These are phyloP conservation scores for Viola odorata DNA, from an alignment of 345 rosid genomes.

Conservation along the genomic window DNA sequence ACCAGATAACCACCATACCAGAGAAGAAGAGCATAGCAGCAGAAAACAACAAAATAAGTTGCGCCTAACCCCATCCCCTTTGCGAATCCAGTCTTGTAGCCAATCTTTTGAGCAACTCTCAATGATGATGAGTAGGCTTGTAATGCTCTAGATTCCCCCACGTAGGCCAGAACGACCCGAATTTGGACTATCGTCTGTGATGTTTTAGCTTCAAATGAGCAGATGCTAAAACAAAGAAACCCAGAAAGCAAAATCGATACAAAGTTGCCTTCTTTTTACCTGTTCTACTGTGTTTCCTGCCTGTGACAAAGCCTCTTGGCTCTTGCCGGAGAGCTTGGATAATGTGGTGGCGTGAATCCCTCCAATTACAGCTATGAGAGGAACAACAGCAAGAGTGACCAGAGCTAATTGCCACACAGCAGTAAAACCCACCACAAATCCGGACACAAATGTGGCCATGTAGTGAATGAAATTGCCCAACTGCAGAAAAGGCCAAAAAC, in stretches of 20 bases:
- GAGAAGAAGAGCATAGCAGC: conserved; percentile 85
- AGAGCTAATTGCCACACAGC: conserved; percentile 97
- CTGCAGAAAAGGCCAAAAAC: conserved; percentile 33
- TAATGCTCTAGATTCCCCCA: conserved; percentile 84
- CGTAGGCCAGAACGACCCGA: conserved; percentile 77
- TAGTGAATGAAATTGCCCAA: conserved; percentile 95
- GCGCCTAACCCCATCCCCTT: conserved; percentile 95
- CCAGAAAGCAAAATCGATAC: background rate
- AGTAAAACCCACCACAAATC: conserved; percentile 94
- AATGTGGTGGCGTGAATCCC: conserved; percentile 73
- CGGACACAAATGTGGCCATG: conserved; percentile 88
- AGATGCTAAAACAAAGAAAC: conserved; percentile 18
- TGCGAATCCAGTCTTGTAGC: conserved; percentile 78
- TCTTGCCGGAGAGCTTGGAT: conserved; percentile 68
- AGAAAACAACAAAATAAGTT: conserved; percentile 94
- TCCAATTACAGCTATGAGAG: conserved; percentile 91
- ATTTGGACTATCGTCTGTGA: conserved; percentile 88
- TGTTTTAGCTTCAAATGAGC: conserved; percentile 23
- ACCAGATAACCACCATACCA: conserved; percentile 97
- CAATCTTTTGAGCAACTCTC: conserved; percentile 65
- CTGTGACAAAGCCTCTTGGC: conserved; percentile 80
- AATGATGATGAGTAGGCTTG: conserved; percentile 78
- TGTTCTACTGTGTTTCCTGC: conserved; percentile 94
- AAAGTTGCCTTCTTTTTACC: conserved; percentile 31
- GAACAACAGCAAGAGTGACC: conserved; percentile 94